Conservation (phyloP, 2,329 filamentous ascomycete species). For the Ilyonectria mors-panacis region DNA sequence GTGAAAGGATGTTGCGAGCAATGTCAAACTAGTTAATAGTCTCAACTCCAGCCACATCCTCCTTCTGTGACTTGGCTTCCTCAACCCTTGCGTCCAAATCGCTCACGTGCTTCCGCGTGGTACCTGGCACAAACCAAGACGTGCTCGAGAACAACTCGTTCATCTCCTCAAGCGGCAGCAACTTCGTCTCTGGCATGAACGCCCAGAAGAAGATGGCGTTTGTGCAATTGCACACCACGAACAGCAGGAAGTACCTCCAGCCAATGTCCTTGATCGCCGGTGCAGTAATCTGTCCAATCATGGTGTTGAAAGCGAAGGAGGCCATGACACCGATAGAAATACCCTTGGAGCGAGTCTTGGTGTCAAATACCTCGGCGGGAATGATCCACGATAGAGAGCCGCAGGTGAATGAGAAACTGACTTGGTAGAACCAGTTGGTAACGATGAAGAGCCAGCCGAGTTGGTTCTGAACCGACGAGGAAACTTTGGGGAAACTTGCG, state of each 20-base stretch:
- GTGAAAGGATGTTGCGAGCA: too few relatives aligned
- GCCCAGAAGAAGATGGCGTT: slow-evolving; percentile 70
- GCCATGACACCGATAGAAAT: slow-evolving; percentile 81
- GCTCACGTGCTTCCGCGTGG: background rate
- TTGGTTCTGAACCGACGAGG: slow-evolving; percentile 1
- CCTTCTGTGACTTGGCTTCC: slow-evolving; percentile 12
- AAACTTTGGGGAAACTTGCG: slow-evolving; percentile 30
- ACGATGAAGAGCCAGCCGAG: slow-evolving; percentile 78
- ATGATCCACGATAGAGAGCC: slow-evolving; percentile 75
- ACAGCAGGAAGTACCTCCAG: slow-evolving; percentile 60
- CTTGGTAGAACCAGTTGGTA: slow-evolving; percentile 83
- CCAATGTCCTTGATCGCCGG: slow-evolving; percentile 56
- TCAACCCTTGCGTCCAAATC: slow-evolving; percentile 18
- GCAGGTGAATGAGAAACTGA: slow-evolving; percentile 78
- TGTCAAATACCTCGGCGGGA: slow-evolving; percentile 82
- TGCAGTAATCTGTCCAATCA: slow-evolving; percentile 75
- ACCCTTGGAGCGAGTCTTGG: slow-evolving; percentile 79
- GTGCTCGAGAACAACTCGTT: slow-evolving; percentile 67
- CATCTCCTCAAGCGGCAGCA: slow-evolving; percentile 77
- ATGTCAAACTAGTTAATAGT: background rate
- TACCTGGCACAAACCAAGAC: slow-evolving; percentile 18
- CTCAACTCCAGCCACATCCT: background rate
- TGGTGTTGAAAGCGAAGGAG: slow-evolving; percentile 80
- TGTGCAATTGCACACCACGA: slow-evolving; percentile 49
- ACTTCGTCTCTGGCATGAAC: slow-evolving; percentile 76